Conservation (phyloP, 805 yeast species). For the Suhomyces canberraensis region DNA sequence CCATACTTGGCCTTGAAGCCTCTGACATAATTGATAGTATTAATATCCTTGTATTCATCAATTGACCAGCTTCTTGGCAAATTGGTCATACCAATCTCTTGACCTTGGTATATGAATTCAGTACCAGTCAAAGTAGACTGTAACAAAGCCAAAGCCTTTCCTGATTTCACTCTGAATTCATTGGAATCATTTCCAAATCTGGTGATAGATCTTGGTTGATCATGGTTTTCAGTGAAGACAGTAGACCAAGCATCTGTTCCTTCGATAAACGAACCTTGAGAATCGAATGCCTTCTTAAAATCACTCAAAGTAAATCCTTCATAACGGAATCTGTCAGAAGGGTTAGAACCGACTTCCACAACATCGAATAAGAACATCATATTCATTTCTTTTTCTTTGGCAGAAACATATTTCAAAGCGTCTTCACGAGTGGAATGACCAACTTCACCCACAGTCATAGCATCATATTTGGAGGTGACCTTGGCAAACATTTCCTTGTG, state of each 20-base stretch:
- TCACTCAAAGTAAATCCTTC: slow-evolving; percentile 33
- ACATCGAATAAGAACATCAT: slow-evolving; percentile 37
- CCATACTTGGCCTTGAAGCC: slow-evolving; percentile 26
- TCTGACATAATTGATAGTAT: slow-evolving; percentile 41
- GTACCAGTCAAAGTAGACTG: slow-evolving; percentile 51
- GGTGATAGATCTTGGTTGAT: slow-evolving; percentile 52
- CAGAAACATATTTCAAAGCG: slow-evolving; percentile 42
- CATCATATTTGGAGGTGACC: slow-evolving; percentile 45
- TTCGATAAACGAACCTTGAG: slow-evolving; percentile 34
- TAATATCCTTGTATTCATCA: slow-evolving; percentile 50
- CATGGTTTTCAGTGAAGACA: slow-evolving; percentile 55
- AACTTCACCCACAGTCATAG: slow-evolving; percentile 58
- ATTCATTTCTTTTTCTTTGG: slow-evolving; percentile 37
- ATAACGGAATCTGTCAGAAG: slow-evolving; percentile 33
- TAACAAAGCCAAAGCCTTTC: slow-evolving; percentile 48
- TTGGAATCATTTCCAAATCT: slow-evolving; percentile 47
- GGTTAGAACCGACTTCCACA: slow-evolving; percentile 37
- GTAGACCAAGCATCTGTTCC: slow-evolving; percentile 58
- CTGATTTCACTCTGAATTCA: slow-evolving; percentile 30
- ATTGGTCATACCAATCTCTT: slow-evolving; percentile 57
- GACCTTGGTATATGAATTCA: slow-evolving; percentile 57
- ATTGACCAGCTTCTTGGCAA: slow-evolving; percentile 45
- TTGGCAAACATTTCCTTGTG: slow-evolving; percentile 48
- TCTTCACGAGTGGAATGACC: slow-evolving; percentile 42
- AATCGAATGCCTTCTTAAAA: slow-evolving; percentile 30